phyloP scores from a whole-genome alignment of 129 eudicot genomes.

The Pulicaria dysenterica region DNA sequence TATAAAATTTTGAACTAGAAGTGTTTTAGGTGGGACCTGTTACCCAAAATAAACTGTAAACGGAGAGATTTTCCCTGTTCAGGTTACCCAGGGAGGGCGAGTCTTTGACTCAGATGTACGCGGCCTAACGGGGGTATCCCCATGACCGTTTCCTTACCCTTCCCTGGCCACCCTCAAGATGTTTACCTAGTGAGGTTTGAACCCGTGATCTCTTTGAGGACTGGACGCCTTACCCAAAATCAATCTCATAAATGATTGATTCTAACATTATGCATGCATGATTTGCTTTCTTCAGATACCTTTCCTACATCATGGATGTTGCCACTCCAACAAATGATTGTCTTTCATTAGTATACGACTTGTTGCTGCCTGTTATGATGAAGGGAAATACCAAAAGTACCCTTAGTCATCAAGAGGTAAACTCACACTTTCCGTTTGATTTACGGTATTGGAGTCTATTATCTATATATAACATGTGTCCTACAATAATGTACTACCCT shows the following conservation, averaged over 20 bases:
- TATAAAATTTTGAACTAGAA: too few relatives aligned
- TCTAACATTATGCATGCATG: conserved; percentile 14
- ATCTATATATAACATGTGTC: conserved; percentile 1
- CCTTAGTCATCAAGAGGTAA: conserved; percentile 91
- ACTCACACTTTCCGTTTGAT: conserved; percentile 11
- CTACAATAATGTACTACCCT: not conserved
- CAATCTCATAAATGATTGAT: not conserved
- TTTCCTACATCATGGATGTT: conserved; percentile 84
- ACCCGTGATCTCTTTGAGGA: too few relatives aligned
- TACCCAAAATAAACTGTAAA: not conserved
- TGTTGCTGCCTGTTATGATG: conserved; percentile 68
- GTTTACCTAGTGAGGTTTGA: too few relatives aligned
- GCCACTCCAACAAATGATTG: conserved; percentile 87
- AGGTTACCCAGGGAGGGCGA: too few relatives aligned
- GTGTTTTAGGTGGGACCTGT: not conserved
- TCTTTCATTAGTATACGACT: conserved; percentile 61
- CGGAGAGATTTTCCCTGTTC: too few relatives aligned
- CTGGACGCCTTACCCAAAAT: not conserved
- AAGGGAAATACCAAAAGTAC: conserved; percentile 59
- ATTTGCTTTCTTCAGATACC: conserved; percentile 51
- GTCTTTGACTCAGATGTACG: too few relatives aligned
- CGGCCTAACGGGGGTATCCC: too few relatives aligned
- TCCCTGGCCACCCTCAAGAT: too few relatives aligned
- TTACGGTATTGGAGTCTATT: not conserved
- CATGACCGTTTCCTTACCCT: too few relatives aligned